phyloP scores from a whole-genome alignment of 768 basidiomycete genomes.

The Termitomyces sp. region DNA sequence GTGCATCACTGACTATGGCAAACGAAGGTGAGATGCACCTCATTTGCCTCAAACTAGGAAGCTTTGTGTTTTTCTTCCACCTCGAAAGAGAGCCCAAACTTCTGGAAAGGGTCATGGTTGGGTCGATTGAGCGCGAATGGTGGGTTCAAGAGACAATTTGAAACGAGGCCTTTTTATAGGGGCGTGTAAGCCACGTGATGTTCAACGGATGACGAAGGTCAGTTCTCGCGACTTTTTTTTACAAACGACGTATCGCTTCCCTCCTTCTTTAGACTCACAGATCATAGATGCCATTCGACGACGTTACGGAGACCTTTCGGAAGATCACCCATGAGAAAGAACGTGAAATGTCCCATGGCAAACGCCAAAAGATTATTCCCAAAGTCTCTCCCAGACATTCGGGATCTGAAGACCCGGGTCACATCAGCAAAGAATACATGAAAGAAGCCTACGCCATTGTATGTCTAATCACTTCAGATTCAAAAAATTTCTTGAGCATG shows the following conservation, averaged over 20 bases:
- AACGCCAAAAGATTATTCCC: slow-evolving; percentile 40
- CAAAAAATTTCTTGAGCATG: background rate
- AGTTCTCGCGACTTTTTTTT: background rate
- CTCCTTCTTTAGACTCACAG: background rate
- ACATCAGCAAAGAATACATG: slow-evolving; percentile 61
- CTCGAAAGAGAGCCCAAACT: slow-evolving; percentile 1
- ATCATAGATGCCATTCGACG: slow-evolving; percentile 43
- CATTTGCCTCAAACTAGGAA: slow-evolving; percentile 75
- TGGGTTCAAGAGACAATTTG: background rate
- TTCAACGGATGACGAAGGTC: background rate
- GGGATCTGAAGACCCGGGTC: slow-evolving; percentile 28
- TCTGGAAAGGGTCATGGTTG: slow-evolving; percentile 3
- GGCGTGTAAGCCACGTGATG: slow-evolving; percentile 1
- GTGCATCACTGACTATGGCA: slow-evolving; percentile 55
- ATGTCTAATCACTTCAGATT: slow-evolving; percentile 11
- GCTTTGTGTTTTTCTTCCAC: slow-evolving; percentile 22
- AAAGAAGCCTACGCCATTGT: slow-evolving; percentile 73
- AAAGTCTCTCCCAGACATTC: slow-evolving; percentile 25
- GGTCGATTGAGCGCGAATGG: background rate
- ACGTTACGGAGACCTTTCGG: slow-evolving; percentile 62
- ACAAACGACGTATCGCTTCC: background rate
- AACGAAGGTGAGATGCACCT: slow-evolving; percentile 42
- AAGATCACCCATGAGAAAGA: slow-evolving; percentile 43
- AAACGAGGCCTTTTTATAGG: background rate
- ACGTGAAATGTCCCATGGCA: slow-evolving; percentile 33